phyloP scores from a whole-genome alignment of 2,329 filamentous ascomycete species.

The Phaeomoniella chlamydospora region DNA sequence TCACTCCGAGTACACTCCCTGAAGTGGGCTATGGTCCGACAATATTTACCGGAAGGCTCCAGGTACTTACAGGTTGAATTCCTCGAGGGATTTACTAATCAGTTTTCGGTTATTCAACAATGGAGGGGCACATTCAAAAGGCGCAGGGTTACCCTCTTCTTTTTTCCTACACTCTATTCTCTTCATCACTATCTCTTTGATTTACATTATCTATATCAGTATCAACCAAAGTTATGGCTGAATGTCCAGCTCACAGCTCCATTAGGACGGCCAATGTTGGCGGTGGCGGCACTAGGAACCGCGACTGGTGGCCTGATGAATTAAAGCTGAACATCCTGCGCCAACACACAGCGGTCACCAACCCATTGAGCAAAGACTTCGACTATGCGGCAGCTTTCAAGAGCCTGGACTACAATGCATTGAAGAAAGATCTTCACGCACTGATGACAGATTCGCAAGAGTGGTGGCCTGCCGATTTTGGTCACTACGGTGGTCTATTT shows the following conservation, averaged over 20 bases:
- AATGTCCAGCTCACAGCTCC: constrained; percentile 5
- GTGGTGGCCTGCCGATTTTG: constrained; percentile 72
- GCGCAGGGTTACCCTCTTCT: no score
- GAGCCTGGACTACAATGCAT: constrained; percentile 50
- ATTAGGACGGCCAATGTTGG: constrained; percentile 17
- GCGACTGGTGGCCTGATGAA: constrained; percentile 61
- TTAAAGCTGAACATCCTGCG: constrained; percentile 58
- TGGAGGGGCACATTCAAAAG: no score
- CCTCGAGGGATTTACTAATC: no score
- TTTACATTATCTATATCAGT: neutral
- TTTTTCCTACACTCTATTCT: no score
- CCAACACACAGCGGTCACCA: constrained; percentile 49
- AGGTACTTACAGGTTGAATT: no score
- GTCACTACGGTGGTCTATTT: constrained; percentile 68
- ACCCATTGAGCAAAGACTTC: constrained; percentile 52
- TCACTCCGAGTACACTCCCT: no score
- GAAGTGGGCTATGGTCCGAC: no score
- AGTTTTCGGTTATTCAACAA: no score
- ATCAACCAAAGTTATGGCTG: constrained; percentile 1
- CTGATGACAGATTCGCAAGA: constrained; percentile 68
- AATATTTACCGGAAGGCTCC: no score
- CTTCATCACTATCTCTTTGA: no score
- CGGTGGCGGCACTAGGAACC: constrained; percentile 53
- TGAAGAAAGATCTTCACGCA: constrained; percentile 59
- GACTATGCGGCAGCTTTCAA: constrained; percentile 62